These are phyloP conservation scores for Ligustrum vulgare DNA, from an alignment of 257 asterid genomes.

Conservation along the genomic window DNA sequence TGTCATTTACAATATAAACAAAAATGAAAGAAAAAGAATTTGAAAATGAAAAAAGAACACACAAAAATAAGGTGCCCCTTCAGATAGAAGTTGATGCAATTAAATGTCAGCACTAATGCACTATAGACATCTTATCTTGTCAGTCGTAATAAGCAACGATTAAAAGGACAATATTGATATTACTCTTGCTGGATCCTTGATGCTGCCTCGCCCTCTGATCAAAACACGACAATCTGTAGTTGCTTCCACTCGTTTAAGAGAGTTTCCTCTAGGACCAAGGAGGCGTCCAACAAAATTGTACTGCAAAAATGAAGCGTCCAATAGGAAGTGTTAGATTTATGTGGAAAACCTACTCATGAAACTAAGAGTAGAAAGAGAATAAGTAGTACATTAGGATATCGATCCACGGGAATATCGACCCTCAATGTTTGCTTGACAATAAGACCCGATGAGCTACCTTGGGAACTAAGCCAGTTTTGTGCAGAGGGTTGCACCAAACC, in stretches of 20 bases:
- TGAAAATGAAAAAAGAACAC: conserved; percentile 4
- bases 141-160: background rate
- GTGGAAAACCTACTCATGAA: conserved; percentile 18
- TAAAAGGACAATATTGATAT: conserved; percentile 10
- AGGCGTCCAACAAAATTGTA: conserved; percentile 97
- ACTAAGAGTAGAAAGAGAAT: conserved; percentile 17
- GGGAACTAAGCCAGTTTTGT: conserved; percentile 88
- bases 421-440: conserved; percentile 84
- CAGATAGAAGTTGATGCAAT: conserved; percentile 10
- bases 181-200: conserved; percentile 94
- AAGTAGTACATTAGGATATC: conserved; percentile 69
- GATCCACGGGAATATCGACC: conserved; percentile 95
- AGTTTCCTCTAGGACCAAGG: conserved; percentile 99
- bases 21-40: background rate
- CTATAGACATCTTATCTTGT: background rate
- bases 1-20: background rate
- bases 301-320: conserved; percentile 47
- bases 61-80: background rate
- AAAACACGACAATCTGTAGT: conserved; percentile 95
- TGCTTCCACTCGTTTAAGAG: conserved; percentile 95
- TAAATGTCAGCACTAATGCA: conserved; percentile 8
- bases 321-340: conserved; percentile 13
- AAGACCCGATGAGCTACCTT: conserved; percentile 85
- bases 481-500: conserved; percentile 73
- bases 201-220: conserved; percentile 97